phyloP scores from a whole-genome alignment of 176 grass and related monocot species.

The Zoysia pacifica region DNA sequence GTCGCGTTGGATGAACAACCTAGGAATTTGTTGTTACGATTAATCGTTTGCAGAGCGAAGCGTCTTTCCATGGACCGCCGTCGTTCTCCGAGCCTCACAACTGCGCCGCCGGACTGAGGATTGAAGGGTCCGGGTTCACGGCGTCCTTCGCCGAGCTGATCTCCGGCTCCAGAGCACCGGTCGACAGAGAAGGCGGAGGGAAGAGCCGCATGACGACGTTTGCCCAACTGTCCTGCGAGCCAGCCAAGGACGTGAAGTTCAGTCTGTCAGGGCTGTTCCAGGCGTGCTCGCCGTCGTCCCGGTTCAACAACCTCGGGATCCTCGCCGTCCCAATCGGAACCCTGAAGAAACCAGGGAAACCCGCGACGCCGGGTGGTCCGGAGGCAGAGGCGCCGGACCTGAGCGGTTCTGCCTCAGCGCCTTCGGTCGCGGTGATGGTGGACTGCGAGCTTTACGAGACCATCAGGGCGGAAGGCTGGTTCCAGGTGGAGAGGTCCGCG shows the following conservation, averaged over 20 bases:
- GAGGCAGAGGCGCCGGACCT: not conserved
- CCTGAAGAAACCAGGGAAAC: conserved; percentile 17
- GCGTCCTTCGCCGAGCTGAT: conserved; percentile 58
- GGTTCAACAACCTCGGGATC: conserved; percentile 38
- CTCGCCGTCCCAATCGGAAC: conserved; percentile 47
- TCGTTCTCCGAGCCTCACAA: conserved; percentile 51
- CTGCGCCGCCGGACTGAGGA: conserved; percentile 58
- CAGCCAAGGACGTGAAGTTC: conserved; percentile 57
- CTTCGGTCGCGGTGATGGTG: conserved; percentile 24
- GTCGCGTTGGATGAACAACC: not conserved
- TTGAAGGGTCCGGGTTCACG: conserved; percentile 51
- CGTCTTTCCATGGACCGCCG: conserved; percentile 45
- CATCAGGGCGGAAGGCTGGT: conserved; percentile 64
- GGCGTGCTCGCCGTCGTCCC: conserved; percentile 7
- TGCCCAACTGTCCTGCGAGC: conserved; percentile 46
- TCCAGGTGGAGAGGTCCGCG: conserved; percentile 59
- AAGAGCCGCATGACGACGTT: conserved; percentile 53
- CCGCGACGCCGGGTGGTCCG: no score
- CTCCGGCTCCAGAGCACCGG: conserved; percentile 34
- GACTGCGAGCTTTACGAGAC: conserved; percentile 64
- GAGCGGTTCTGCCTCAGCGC: not conserved
- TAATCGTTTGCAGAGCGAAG: conserved; percentile 25
- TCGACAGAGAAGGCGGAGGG: not conserved
- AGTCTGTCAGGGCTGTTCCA: conserved; percentile 71
- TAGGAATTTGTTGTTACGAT: conserved; percentile 29